Conservation (phyloP, 306 rosid genomes). For the Vigna radiata region DNA sequence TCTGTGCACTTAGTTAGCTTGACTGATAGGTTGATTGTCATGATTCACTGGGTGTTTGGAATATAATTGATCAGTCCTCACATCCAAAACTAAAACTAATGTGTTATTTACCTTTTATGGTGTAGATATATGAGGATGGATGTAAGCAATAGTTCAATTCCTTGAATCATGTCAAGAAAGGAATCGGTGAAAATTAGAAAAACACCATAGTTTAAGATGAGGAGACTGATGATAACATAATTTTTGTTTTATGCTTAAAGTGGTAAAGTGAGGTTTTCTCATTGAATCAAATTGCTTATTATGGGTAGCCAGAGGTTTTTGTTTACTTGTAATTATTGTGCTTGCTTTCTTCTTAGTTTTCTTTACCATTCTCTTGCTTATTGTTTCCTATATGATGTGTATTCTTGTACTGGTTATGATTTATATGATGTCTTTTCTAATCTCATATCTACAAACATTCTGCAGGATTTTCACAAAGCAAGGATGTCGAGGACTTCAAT, state of each 20-base stretch:
- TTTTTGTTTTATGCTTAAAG: neutral
- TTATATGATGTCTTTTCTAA: neutral
- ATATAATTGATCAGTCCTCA: neutral
- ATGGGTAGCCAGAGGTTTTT: slow-evolving; percentile 12
- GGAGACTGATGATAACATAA: neutral
- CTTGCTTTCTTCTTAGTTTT: slow-evolving; percentile 6
- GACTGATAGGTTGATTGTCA: neutral
- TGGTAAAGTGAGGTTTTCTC: neutral
- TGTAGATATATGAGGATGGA: neutral
- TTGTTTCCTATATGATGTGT: neutral
- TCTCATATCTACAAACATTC: slow-evolving; percentile 8
- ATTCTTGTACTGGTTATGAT: slow-evolving; percentile 6
- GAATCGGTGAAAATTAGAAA: neutral
- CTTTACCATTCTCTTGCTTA: slow-evolving; percentile 3
- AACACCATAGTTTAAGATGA: neutral
- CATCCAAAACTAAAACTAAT: neutral
- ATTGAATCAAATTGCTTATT: neutral
- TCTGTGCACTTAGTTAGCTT: slow-evolving; percentile 2
- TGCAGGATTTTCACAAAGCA: slow-evolving; percentile 82
- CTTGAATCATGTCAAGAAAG: neutral
- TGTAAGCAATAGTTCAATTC: neutral
- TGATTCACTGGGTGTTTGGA: neutral
- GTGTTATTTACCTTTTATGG: slow-evolving; percentile 4
- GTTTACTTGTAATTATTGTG: neutral
- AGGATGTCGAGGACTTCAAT: slow-evolving; percentile 69